A percentile compares a stretch with the other conserved stretches of the same genome.
Evolutionary conservation across 2,329 filamentous ascomycete genomes (phyloP).

Genomic region (Penicillium digitatum): DNA sequence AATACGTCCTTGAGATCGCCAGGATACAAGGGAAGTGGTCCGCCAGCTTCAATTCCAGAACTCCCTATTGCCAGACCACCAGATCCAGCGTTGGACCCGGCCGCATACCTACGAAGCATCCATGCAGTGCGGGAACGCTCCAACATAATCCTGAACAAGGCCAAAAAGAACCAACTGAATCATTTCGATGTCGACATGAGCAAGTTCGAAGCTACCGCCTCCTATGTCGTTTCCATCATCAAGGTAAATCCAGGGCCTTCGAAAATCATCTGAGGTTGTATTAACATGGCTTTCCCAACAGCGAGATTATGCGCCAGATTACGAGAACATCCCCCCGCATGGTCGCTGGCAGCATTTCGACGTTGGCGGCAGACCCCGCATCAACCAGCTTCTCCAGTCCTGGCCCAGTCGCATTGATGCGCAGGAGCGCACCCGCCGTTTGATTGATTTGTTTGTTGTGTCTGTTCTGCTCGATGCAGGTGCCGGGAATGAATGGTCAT

Average conservation of each 20-base stretch:
- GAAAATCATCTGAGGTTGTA: not conserved
- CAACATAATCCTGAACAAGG: conserved; percentile 69
- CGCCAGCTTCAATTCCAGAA: conserved; percentile 60
- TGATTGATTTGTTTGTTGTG: conserved; percentile 61
- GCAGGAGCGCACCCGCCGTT: conserved; percentile 51
- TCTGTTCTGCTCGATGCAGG: conserved; percentile 65
- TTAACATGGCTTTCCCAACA: conserved; percentile 31
- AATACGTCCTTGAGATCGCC: conserved; percentile 51
- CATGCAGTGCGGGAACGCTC: conserved; percentile 79
- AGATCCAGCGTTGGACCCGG: conserved; percentile 82
- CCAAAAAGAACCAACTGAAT: conserved; percentile 68
- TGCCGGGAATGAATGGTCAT: conserved; percentile 85
- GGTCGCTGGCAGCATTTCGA: conserved; percentile 65
- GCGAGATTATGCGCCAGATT: conserved; percentile 68
- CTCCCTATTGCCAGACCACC: conserved; percentile 78
- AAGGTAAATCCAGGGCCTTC: conserved; percentile 57
- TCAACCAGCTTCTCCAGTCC: conserved; percentile 48
- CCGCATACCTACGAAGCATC: conserved; percentile 85
- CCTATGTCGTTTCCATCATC: conserved; percentile 88
- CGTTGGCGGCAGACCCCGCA: conserved; percentile 53
- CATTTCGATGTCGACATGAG: conserved; percentile 86
- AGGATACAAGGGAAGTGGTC: conserved; percentile 46
- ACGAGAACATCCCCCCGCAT: conserved; percentile 75
- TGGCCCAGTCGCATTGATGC: conserved; percentile 51
- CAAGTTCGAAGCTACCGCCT: conserved; percentile 78